Base-by-base conservation (phyloP, 2,329 filamentous ascomycete species). In the Samsoniella hepiali region DNA sequence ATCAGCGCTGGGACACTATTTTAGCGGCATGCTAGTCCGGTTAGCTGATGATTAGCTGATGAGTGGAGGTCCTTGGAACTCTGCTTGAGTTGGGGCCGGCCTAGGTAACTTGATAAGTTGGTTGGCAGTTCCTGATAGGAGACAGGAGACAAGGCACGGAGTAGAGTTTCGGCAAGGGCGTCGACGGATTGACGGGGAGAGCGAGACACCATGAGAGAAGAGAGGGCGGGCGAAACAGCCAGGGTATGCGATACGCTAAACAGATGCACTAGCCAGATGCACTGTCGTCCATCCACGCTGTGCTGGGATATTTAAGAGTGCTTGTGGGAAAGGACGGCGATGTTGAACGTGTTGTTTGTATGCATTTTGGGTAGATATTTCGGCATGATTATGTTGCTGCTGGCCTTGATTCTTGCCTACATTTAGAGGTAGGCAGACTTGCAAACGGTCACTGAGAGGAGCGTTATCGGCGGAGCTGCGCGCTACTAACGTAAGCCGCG, bases 141-240 rank as follows among this genome's bases (percentile, higher is more conserved):
- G 22, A 11, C 11, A 40, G 38, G 38, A 15, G 13, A 13, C 38
- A 8, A 38, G 34, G 34, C 15, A 40, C 38, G 15, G 38, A 22
- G 11, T 40, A 34, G 32, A 34, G 31, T 53, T 53, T 51, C 15
- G 51, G 34, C n/a, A 13, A 29, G 36, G 34, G 53, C 53, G 40
- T 49, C 11, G 54, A 53, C 5, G 38, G 38, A 13, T 40, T 8
- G 51, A 53, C 34, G 51, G 44, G 40, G 58, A 38, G 32, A 50
- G 42, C 44, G 63, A 53, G 50, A 45, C 56, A 49, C 22, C 6
- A 55, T 34, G 34, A 44, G 34, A 42, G n/a, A 53, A 53, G 31
- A 53, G 50, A 36, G 32, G 17, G 50, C 36, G 31, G 50, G 17
- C 42, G 40, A 59, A 59, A 59, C 42, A 51, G 22, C 45, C 15